Percentiles rank a stretch among this genome's conserved stretches.
phyloP scores from a whole-genome alignment of 805 yeast species.

The Kodamaea sagamina region DNA sequence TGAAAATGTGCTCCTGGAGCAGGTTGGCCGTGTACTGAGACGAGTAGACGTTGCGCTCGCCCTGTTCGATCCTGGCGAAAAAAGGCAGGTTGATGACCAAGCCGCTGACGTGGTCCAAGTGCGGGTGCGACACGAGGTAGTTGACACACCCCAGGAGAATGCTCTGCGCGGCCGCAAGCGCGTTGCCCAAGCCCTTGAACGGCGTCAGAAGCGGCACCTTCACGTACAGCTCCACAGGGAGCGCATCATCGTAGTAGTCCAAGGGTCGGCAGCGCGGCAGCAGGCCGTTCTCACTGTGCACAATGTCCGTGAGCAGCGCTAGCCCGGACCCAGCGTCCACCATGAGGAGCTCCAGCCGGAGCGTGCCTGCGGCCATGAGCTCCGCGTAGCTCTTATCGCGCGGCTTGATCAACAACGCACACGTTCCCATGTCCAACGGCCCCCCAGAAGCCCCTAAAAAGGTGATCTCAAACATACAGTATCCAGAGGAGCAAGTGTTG shows the following conservation, averaged over 20 bases:
- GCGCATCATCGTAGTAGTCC: conserved; percentile 33
- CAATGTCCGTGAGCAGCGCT: conserved; percentile 50
- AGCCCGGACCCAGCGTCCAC: conserved; percentile 84
- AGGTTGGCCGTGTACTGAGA: conserved; percentile 52
- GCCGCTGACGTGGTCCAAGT: conserved; percentile 76
- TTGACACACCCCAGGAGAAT: conserved; percentile 40
- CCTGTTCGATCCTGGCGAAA: conserved; percentile 22
- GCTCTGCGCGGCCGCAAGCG: conserved; percentile 30
- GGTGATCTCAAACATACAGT: conserved; percentile 54
- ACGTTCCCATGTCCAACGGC: conserved; percentile 70
- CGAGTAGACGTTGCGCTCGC: conserved; percentile 53
- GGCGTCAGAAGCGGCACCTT: conserved; percentile 11
- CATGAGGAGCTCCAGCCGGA: conserved; percentile 39
- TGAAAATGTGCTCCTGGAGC: conserved; percentile 60
- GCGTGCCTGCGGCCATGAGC: conserved; percentile 17
- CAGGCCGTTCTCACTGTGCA: conserved; percentile 23
- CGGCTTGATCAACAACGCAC: conserved; percentile 68
- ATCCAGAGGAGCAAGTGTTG: not conserved
- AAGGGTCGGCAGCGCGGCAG: conserved; percentile 4
- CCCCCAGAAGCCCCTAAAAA: conserved; percentile 85
- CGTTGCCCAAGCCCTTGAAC: conserved; percentile 11
- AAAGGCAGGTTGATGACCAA: conserved; percentile 72
- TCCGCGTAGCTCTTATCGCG: conserved; percentile 41
- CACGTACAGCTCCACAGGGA: conserved; percentile 26
- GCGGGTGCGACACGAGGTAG: conserved; percentile 76